These are phyloP conservation scores for Annulohypoxylon nitens DNA, from an alignment of 495 filamentous ascomycete genomes.

Conservation along the genomic window DNA sequence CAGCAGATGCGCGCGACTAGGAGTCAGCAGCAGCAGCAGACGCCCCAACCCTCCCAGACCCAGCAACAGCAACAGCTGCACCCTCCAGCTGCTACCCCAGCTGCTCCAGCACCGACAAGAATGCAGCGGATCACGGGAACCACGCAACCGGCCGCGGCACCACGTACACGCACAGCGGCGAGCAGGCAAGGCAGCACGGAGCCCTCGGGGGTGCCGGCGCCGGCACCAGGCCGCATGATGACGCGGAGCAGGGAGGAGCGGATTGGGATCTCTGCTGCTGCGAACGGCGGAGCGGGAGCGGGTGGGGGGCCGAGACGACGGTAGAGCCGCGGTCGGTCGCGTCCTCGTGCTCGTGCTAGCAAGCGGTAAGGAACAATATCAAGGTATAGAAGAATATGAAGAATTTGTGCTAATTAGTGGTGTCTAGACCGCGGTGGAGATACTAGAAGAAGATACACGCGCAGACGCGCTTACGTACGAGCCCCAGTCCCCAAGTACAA, in stretches of 20 bases:
- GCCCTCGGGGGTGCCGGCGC: slow-evolving; percentile 27
- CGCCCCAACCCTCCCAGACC: background rate
- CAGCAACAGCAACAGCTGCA: slow-evolving; percentile 13
- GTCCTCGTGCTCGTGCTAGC: background rate
- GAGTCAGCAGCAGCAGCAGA: slow-evolving; percentile 24
- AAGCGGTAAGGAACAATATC: too few species aligned
- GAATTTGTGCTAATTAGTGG: background rate
- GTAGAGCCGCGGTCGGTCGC: slow-evolving; percentile 26
- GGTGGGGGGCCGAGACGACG: slow-evolving; percentile 42
- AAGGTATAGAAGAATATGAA: too few species aligned
- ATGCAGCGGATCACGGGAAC: slow-evolving; percentile 39
- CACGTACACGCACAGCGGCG: slow-evolving; percentile 21
- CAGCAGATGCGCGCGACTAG: slow-evolving; percentile 37
- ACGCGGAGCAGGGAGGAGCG: slow-evolving; percentile 55
- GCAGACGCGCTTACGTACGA: background rate
- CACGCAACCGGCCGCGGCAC: slow-evolving; percentile 4
- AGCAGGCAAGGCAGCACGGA: slow-evolving; percentile 41
- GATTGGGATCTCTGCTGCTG: slow-evolving; percentile 44
- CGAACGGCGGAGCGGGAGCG: slow-evolving; percentile 21
- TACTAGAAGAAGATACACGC: too few species aligned
- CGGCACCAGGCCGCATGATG: slow-evolving; percentile 47
- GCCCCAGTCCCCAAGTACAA: background rate
- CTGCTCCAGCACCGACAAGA: background rate
- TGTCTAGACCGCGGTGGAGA: too few species aligned
- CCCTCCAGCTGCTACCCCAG: background rate